These are phyloP conservation scores for Phytophthora pini DNA, from an alignment of 352 stramenopile genomes.

Conservation along the genomic window DNA sequence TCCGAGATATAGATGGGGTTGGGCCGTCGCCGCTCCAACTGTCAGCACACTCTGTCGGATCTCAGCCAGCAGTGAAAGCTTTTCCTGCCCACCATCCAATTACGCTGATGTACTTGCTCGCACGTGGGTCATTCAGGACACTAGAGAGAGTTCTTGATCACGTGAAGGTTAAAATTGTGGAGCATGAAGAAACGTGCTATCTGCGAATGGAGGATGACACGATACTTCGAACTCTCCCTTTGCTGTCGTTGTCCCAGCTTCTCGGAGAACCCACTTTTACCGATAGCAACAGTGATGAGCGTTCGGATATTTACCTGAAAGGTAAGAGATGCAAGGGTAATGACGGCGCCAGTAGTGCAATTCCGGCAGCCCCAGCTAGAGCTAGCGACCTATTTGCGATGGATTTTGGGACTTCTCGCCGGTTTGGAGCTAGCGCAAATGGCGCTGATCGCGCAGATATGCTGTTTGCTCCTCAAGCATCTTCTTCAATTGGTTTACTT, in stretches of 20 bases:
- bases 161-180: constrained; percentile 59
- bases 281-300: constrained; percentile 43
- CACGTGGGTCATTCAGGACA: constrained; percentile 67
- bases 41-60: neutral
- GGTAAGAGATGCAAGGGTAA: constrained; percentile 34
- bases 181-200: constrained; percentile 83
- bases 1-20: constrained; percentile 54
- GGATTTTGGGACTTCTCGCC: constrained; percentile 51
- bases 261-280: constrained; percentile 34
- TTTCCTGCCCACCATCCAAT: constrained; percentile 64
- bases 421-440: constrained; percentile 25
- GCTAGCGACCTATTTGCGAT: constrained; percentile 81
- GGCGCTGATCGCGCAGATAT: constrained; percentile 60
- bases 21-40: constrained; percentile 21
- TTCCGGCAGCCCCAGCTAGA: constrained; percentile 42
- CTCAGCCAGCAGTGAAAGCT: constrained; percentile 21
- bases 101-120: constrained; percentile 74
- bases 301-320: constrained; percentile 50
- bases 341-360: constrained; percentile 5
- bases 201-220: constrained; percentile 72
- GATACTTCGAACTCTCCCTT: constrained; percentile 52
- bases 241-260: constrained; percentile 59
- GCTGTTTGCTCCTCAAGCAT: constrained; percentile 52
- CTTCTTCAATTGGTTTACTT: constrained; percentile 8
- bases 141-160: constrained; percentile 63